These are phyloP conservation scores for Phytophthora kernoviae DNA, from an alignment of 352 stramenopile species.

Conservation along the genomic window DNA sequence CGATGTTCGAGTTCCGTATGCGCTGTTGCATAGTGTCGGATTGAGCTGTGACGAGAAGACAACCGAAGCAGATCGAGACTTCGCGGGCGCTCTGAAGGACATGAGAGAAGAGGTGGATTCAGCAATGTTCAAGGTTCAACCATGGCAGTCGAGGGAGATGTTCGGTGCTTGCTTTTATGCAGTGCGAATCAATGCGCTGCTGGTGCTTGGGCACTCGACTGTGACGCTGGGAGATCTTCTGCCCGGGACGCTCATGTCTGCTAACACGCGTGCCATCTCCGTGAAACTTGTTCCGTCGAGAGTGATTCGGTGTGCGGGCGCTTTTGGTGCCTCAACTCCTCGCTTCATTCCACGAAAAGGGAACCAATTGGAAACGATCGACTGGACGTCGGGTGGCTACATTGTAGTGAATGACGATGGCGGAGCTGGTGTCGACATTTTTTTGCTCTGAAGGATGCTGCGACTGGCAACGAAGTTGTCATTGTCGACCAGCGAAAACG, in stretches of 20 bases:
- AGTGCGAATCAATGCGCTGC: conserved; percentile 38
- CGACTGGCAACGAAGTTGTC: conserved; percentile 9
- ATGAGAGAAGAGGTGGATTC: conserved; percentile 1
- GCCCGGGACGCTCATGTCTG: conserved; percentile 8
- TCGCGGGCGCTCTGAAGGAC: conserved; percentile 5
- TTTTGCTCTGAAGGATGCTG: conserved; percentile 38
- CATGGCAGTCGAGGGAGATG: conserved; percentile 21
- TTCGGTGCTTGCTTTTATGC: conserved; percentile 47
- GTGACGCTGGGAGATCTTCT: conserved; percentile 28
- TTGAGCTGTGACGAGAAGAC: not conserved
- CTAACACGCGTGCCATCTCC: conserved; percentile 2
- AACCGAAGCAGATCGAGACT: not conserved
- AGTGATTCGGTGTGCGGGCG: conserved; percentile 1
- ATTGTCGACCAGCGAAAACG: conserved; percentile 23
- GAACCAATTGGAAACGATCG: not conserved
- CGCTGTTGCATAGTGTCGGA: conserved; percentile 7
- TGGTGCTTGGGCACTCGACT: conserved; percentile 29
- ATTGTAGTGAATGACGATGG: conserved; percentile 34
- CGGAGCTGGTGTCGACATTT: conserved; percentile 32
- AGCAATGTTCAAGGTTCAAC: not conserved
- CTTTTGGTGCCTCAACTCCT: conserved; percentile 9
- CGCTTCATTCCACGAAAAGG: not conserved
- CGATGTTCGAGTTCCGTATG: conserved; percentile 16
- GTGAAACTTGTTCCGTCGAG: conserved; percentile 17
- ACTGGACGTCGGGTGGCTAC: conserved; percentile 23